Percentiles rank a stretch among this genome's conserved stretches.
These are phyloP conservation scores for Pythium brachiatum DNA, from an alignment of 352 stramenopile species.

Conservation along the genomic window DNA sequence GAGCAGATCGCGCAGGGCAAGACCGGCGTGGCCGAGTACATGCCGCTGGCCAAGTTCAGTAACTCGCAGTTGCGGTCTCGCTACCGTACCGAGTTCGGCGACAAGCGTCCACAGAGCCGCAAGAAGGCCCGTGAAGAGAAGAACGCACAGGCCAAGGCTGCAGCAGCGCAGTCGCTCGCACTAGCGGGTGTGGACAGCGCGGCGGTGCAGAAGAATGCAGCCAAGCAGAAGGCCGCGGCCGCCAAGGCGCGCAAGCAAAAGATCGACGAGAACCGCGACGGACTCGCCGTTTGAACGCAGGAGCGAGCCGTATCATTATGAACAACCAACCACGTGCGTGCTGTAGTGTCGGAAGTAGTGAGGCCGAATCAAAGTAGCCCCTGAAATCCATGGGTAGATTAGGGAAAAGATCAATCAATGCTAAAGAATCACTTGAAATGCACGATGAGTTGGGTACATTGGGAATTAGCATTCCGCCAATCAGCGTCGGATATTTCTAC, in stretches of 20 bases:
- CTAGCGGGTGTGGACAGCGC: neutral
- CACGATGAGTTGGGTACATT: conserved; percentile 6
- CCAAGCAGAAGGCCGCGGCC: conserved; percentile 20
- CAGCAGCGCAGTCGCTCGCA: neutral
- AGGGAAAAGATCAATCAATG: conserved; percentile 1
- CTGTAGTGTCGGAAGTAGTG: conserved; percentile 3
- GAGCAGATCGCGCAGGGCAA: conserved; percentile 69
- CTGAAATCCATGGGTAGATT: conserved; percentile 15
- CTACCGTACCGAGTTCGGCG: conserved; percentile 73
- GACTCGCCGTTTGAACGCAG: neutral
- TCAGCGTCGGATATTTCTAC: conserved; percentile 10
- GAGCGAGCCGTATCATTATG: neutral
- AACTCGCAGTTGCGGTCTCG: conserved; percentile 73
- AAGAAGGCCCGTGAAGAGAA: conserved; percentile 21
- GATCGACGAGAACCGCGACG: conserved; percentile 13
- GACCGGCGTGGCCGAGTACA: conserved; percentile 72
- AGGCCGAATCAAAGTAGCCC: neutral
- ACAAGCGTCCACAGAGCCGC: conserved; percentile 69
- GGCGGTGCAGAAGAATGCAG: conserved; percentile 12
- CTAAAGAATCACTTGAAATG: neutral
- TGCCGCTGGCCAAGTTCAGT: conserved; percentile 67
- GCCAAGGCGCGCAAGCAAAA: conserved; percentile 10
- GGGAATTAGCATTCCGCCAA: conserved; percentile 21
- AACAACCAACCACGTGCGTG: conserved; percentile 4
- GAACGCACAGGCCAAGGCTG: conserved; percentile 22